Evolutionary conservation across 441 rosid species (phyloP), one percentile per base, ranked within the genome.

Genomic region (Omphalea diandra): DNA sequence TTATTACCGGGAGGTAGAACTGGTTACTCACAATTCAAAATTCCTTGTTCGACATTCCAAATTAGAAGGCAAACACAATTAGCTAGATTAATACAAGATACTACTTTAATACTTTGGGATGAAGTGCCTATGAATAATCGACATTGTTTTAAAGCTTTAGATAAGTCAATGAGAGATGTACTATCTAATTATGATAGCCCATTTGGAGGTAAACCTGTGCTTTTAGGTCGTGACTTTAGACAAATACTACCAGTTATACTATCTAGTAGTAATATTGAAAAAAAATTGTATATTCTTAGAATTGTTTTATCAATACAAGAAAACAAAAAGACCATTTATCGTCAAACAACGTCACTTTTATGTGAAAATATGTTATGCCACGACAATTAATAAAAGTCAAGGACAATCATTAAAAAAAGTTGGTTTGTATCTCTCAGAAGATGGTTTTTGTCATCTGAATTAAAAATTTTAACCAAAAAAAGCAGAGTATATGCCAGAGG

Each of bases 321-420:
- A 66, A 2, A 3, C 7, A 1, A 66, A 33, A 35, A 33, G 43
- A 18, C 20, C 32, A 2, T 50, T 66, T 36, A 36, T 36, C 7
- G 5, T 36, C 40, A 36, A 36, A 36, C 3, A 7, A 36, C 40
- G 40, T 36, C 40, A 36, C 5, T 36, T 36, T 36, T 7, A 36
- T 26, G 5, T 20, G 0, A 35, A n/a, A 10, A 0, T 26, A 4
- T 66, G 22, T 24, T 50, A 50, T 22, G 10, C 32, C 15, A 66
- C n/a, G 60, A 66, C 60, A 17, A 33, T 50, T 2, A 66, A 66
- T 29, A 66, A 66, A 22, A 49, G 46, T 32, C 20, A 47, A 32
- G 58, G 47, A 1, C 32, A 49, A 50, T 18, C 60, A 2, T 6
- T 32, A 8, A 52, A 8, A n/a, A 35, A 22, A 32, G 44, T 52